Base-by-base conservation (phyloP, 2,329 filamentous ascomycete species). In the Sclerotinia sclerotiorum region DNA sequence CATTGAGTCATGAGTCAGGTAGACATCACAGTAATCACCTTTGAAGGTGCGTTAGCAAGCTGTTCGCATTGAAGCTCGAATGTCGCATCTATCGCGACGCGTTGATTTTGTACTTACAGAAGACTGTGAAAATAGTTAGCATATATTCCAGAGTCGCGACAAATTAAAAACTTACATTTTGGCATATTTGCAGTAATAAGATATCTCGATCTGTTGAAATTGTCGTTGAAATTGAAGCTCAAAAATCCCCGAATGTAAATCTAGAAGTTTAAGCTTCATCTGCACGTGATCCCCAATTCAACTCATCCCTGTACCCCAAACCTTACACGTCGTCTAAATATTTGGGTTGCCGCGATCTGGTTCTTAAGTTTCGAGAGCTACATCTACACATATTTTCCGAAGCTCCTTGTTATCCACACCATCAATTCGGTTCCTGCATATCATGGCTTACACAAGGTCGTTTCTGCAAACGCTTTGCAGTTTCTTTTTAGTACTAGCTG, bases 1-100 rank as follows among this genome's bases (percentile, higher is more conserved):
- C 94, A 98, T 98, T 57, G 93, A 97, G 85, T 99, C 95, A 86
- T 99, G 95, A 74, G 95, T 99, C 76, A 99, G 91, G 86, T 99
- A 99, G 81, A 99, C 95, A 90, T 99, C 95, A 87, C 95, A 99
- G 82, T 99, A 99, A 81, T 99, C 95, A 85, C 94, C 81, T 85
- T 71, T 70, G 76, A 65, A 75, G 72, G 29, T 65, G 61, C 19
- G 62, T 66, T 56, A 67, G 57, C 49, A 54, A 68, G 58, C 65
- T 68, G 42, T 56, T 68, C 44, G 24, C 27, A 39, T 19, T 21
- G 35, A 49, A 68, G 56, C 46, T 68, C 21, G 46, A 24, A 68
- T 17, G 27, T 64, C 55, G 62, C 54, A 54, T 61, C 5, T 57
- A 24, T 32, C 64, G 19, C 54, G 44, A 67, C 65, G 54, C 68